phyloP scores from a whole-genome alignment of 169 alveolate species.

The Perkinsus marinus region DNA sequence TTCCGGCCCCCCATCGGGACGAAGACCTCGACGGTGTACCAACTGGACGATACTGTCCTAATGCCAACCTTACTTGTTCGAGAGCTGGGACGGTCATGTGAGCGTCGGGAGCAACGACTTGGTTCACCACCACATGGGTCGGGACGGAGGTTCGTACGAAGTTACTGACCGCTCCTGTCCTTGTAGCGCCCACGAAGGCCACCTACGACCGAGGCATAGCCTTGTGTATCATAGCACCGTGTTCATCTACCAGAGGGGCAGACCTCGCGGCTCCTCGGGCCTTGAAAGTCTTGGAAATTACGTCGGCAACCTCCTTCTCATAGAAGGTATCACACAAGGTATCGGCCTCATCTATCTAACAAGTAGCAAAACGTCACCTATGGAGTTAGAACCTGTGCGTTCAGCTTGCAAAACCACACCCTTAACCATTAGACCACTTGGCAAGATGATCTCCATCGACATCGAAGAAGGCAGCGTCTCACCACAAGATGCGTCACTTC shows the following conservation, averaged over 20 bases:
- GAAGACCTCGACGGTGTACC: background rate
- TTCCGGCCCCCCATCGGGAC: slow-evolving; percentile 13
- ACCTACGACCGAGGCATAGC: background rate
- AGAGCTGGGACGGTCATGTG: slow-evolving; percentile 5
- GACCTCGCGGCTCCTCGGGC: background rate
- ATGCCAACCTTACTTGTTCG: background rate
- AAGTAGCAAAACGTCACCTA: background rate
- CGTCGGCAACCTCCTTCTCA: slow-evolving; percentile 9
- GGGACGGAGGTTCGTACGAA: slow-evolving; percentile 1
- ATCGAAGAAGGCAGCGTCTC: background rate
- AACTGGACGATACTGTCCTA: background rate
- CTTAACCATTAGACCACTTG: background rate
- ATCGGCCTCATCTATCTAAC: slow-evolving; percentile 27
- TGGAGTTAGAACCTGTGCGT: background rate
- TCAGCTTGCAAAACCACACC: background rate
- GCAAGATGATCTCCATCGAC: slow-evolving; percentile 3
- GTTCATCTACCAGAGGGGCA: background rate
- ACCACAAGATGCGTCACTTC: background rate
- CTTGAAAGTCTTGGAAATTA: background rate
- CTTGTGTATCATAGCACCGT: background rate
- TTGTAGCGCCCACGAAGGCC: slow-evolving; percentile 10
- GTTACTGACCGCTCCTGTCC: slow-evolving; percentile 11
- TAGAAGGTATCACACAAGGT: slow-evolving; percentile 27
- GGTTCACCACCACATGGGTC: background rate
- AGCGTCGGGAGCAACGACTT: slow-evolving; percentile 4